A percentile compares a stretch with the other conserved stretches of the same genome.
Conservation (phyloP, 257 asterid species). For the Salvia miltiorrhiza region DNA sequence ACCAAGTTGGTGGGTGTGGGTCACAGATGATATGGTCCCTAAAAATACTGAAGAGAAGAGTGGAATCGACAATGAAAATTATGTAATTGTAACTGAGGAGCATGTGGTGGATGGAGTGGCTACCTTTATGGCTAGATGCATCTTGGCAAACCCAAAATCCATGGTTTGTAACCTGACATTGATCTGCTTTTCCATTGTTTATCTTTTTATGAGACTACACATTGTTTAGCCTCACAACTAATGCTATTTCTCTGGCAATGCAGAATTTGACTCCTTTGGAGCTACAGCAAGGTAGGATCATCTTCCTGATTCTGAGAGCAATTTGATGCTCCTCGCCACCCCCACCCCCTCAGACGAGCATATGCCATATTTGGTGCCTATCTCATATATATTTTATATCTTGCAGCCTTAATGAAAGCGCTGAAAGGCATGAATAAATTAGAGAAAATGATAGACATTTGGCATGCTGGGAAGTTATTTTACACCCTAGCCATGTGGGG, state of each 20-base stretch:
- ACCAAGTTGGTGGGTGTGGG: constrained; percentile 99
- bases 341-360: neutral
- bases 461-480: constrained; percentile 83
- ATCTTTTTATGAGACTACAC: neutral
- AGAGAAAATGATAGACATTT: constrained; percentile 68
- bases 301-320: neutral
- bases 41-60: constrained; percentile 60
- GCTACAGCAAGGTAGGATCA: constrained; percentile 67
- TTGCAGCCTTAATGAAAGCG: constrained; percentile 71
- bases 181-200: neutral
- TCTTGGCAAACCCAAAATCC: constrained; percentile 67
- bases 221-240: constrained; percentile 12
- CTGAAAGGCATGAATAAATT: constrained; percentile 67
- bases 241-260: constrained; percentile 26
- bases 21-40: constrained; percentile 59
- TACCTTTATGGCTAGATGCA: constrained; percentile 83
- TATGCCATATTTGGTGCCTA: neutral
- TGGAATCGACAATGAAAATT: constrained; percentile 71
- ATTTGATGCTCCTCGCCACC: neutral
- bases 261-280: constrained; percentile 74
- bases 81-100: constrained; percentile 74
- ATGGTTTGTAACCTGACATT: constrained; percentile 36
- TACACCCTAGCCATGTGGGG: constrained; percentile 90
- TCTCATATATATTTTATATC: constrained; percentile 9
- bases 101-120: constrained; percentile 90